phyloP scores from a whole-genome alignment of 2,329 filamentous ascomycete genomes.

The Colletotrichum destructivum region DNA sequence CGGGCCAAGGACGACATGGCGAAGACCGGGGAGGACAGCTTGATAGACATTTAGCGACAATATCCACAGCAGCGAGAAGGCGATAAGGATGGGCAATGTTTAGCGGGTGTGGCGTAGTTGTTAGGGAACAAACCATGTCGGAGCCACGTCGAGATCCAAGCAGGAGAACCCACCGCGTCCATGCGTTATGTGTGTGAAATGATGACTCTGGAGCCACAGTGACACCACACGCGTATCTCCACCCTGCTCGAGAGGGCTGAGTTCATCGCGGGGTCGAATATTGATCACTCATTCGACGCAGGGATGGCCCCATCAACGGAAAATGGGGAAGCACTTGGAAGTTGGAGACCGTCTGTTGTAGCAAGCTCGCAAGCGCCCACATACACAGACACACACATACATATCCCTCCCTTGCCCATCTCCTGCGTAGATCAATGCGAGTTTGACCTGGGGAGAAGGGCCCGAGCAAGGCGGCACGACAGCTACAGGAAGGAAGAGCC shows the following conservation, averaged over 20 bases:
- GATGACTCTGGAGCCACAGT: neutral
- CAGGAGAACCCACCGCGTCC: neutral
- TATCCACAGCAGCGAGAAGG: constrained; percentile 13
- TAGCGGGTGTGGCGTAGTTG: too few species aligned
- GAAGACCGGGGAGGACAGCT: constrained; percentile 33
- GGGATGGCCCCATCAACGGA: constrained; percentile 6
- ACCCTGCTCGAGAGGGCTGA: neutral
- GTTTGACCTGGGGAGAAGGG: neutral
- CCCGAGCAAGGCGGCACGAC: neutral
- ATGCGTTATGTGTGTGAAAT: constrained; percentile 5
- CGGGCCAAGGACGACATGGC: constrained; percentile 48
- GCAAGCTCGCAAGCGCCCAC: neutral
- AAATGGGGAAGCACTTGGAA: neutral
- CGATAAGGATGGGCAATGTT: too few species aligned
- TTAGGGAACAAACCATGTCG: neutral
- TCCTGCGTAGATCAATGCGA: constrained; percentile 32
- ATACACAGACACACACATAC: too few species aligned
- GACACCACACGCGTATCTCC: neutral
- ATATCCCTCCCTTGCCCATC: neutral
- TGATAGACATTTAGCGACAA: constrained; percentile 39
- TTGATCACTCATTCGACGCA: neutral
- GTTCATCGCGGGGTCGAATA: neutral
- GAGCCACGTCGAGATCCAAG: neutral
- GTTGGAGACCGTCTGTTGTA: neutral
- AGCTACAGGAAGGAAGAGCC: neutral